Percentiles rank a stretch among this genome's conserved stretches.
phyloP scores from a whole-genome alignment of 495 filamentous ascomycete genomes.

The Daldinia loculata region DNA sequence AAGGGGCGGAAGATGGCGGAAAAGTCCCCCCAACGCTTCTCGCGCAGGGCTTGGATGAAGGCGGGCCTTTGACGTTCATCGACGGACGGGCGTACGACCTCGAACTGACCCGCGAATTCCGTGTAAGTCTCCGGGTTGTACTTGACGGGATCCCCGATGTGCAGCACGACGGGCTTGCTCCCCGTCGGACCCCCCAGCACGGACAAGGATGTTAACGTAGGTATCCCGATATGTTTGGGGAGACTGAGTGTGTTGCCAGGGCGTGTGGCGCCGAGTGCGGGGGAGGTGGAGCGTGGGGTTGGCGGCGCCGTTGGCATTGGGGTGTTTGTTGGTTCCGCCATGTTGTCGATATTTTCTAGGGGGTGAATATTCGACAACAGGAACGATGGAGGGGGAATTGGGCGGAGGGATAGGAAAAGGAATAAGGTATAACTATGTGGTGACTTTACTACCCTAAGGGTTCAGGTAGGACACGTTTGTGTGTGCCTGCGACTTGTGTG shows the following conservation, averaged over 20 bases:
- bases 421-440: constrained; percentile 6
- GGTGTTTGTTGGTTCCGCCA: constrained; percentile 61
- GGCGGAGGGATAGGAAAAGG: neutral
- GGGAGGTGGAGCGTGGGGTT: constrained; percentile 55
- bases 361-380: constrained; percentile 8
- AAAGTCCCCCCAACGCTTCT: constrained; percentile 75
- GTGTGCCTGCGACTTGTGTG: constrained; percentile 1
- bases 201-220: constrained; percentile 29
- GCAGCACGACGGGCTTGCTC: constrained; percentile 61
- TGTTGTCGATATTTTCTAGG: constrained; percentile 23
- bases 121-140: constrained; percentile 69
- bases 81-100: constrained; percentile 63
- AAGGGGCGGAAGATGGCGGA: constrained; percentile 77
- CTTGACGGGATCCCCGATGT: constrained; percentile 73
- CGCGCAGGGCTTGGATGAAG: constrained; percentile 70
- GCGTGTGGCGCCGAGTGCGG: constrained; percentile 42
- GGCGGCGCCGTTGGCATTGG: constrained; percentile 59
- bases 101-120: constrained; percentile 64
- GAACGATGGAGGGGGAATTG: neutral
- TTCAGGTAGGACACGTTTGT: constrained; percentile 23
- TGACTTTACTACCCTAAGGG: constrained; percentile 13
- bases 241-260: constrained; percentile 29
- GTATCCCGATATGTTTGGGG: constrained; percentile 29
- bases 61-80: constrained; percentile 62
- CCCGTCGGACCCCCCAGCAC: constrained; percentile 26